These are phyloP conservation scores for Mimosa bimucronata DNA, from an alignment of 306 rosid genomes.

Conservation along the genomic window DNA sequence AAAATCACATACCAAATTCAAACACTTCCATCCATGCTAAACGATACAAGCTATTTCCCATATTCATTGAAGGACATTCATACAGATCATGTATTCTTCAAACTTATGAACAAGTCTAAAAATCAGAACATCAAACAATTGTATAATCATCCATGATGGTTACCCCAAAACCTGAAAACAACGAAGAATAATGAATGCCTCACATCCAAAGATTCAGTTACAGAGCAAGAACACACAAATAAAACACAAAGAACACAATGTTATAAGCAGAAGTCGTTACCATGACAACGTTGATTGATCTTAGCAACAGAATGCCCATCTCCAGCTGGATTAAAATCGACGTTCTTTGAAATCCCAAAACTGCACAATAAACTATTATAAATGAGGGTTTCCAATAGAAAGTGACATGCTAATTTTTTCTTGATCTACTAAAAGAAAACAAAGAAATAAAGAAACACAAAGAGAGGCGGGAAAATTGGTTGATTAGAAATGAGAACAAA, in stretches of 20 bases:
- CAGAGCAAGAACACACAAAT: background rate
- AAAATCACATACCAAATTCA: slow-evolving; percentile 88
- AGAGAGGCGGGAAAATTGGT: background rate
- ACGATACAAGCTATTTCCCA: slow-evolving; percentile 91
- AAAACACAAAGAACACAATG: slow-evolving; percentile 26
- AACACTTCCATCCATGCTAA: slow-evolving; percentile 93
- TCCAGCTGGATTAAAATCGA: slow-evolving; percentile 71
- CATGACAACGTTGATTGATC: slow-evolving; percentile 76
- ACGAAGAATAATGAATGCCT: slow-evolving; percentile 19
- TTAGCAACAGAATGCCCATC: slow-evolving; percentile 67
- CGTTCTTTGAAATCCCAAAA: slow-evolving; percentile 89
- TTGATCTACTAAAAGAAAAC: background rate
- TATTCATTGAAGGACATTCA: slow-evolving; percentile 96
- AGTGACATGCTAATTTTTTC: slow-evolving; percentile 13
- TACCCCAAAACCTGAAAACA: slow-evolving; percentile 79
- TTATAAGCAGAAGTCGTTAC: slow-evolving; percentile 51
- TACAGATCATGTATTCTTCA: slow-evolving; percentile 91
- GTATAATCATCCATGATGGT: slow-evolving; percentile 72
- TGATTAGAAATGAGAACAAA: background rate
- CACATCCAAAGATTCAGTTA: slow-evolving; percentile 29
- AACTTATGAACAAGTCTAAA: slow-evolving; percentile 78
- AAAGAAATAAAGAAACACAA: too few species aligned
- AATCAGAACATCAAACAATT: slow-evolving; percentile 82
- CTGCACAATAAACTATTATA: slow-evolving; percentile 45
- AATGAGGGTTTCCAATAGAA: slow-evolving; percentile 29